Percentiles rank a stretch among this genome's conserved stretches.
phyloP scores from a whole-genome alignment of 2,329 filamentous ascomycete genomes.

The Exutisphaerella laricina region DNA sequence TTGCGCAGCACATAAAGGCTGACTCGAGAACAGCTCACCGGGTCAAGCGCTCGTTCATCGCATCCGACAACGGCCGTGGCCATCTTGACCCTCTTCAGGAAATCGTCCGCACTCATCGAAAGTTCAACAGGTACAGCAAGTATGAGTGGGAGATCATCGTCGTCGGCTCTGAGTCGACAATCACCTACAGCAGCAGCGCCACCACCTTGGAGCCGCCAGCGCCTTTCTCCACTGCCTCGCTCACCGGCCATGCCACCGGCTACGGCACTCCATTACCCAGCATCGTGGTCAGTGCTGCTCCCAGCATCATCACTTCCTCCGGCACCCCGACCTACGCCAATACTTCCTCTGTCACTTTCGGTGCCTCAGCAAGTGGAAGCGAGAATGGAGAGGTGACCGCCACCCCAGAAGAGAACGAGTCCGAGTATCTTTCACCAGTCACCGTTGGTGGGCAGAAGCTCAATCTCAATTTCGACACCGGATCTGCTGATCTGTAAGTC shows the following conservation, averaged over 20 bases:
- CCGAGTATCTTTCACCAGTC: constrained; percentile 65
- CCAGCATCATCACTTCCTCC: background rate
- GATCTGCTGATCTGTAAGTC: constrained; percentile 62
- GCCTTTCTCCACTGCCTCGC: background rate
- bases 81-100: constrained; percentile 57
- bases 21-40: constrained; percentile 4
- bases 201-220: constrained; percentile 1
- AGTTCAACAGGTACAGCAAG: constrained; percentile 49
- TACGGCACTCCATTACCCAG: constrained; percentile 5
- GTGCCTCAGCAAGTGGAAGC: constrained; percentile 10
- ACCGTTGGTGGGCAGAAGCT: constrained; percentile 64
- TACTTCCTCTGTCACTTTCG: constrained; percentile 9
- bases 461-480: constrained; percentile 69
- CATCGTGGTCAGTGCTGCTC: too few relatives aligned
- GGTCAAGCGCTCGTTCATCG: constrained; percentile 56
- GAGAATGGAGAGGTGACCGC: constrained; percentile 50
- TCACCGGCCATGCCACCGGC: constrained; percentile 6
- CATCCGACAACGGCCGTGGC: constrained; percentile 45
- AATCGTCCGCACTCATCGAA: constrained; percentile 61
- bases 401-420: constrained; percentile 59
- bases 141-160: constrained; percentile 34
- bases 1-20: constrained; percentile 2
- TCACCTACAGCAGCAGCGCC: background rate
- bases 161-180: constrained; percentile 9
- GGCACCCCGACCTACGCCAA: constrained; percentile 2